These are phyloP conservation scores for Diplogelasinospora grovesii DNA, from an alignment of 495 filamentous ascomycete species.

Conservation along the genomic window DNA sequence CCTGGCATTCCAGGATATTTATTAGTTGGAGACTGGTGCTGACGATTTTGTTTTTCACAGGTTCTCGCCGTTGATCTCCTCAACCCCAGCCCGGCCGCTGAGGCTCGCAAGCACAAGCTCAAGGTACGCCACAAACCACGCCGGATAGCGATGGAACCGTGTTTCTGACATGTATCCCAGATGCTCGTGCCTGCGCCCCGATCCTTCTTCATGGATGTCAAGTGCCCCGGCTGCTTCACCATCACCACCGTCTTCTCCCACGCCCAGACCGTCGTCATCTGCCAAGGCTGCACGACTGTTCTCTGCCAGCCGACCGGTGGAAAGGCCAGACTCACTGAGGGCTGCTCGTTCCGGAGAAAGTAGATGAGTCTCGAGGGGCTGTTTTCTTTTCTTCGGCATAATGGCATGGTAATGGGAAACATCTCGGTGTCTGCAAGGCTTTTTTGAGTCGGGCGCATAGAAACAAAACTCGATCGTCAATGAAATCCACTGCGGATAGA, in stretches of 20 bases:
- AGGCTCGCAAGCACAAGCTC: conserved; percentile 99
- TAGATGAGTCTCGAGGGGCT: conserved; percentile 53
- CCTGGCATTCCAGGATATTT: too few species aligned
- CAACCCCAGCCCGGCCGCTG: conserved; percentile 90
- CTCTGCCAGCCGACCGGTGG: conserved; percentile 97
- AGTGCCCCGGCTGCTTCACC: conserved; percentile 99
- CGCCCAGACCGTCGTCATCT: conserved; percentile 99
- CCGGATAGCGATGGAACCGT: background rate
- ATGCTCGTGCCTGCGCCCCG: conserved; percentile 89
- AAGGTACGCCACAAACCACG: conserved; percentile 63
- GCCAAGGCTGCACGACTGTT: conserved; percentile 92
- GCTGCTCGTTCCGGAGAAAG: conserved; percentile 99
- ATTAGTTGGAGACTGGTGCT: conserved; percentile 34
- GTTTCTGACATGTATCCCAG: conserved; percentile 40
- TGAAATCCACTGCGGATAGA: conserved; percentile 59
- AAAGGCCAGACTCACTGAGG: conserved; percentile 95
- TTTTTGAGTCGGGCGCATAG: conserved; percentile 42
- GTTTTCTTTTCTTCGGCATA: conserved; percentile 43
- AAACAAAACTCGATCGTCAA: conserved; percentile 35
- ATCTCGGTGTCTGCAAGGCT: conserved; percentile 48
- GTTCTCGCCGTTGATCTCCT: conserved; percentile 99
- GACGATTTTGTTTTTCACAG: conserved; percentile 44
- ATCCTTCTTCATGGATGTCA: conserved; percentile 99
- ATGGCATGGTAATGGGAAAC: conserved; percentile 36
- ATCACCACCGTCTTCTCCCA: conserved; percentile 99